A percentile compares a stretch with the other conserved stretches of the same genome.
These are phyloP conservation scores for Grosmannia clavigera DNA, from an alignment of 2,329 filamentous ascomycete genomes.

Conservation along the genomic window DNA sequence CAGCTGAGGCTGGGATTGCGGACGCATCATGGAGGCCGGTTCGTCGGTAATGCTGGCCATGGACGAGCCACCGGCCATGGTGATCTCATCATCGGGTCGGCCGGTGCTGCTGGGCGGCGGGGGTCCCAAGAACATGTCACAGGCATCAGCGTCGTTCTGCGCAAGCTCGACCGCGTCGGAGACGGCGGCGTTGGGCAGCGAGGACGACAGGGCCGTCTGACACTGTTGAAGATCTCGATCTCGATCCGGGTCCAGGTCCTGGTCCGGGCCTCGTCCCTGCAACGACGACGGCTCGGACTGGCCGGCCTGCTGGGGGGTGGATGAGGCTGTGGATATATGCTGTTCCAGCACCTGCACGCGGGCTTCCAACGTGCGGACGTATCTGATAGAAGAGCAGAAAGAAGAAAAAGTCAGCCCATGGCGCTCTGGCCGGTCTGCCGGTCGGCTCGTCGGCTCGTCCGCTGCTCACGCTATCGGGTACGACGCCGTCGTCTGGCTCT, in stretches of 20 bases:
- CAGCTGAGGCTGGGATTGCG: not conserved
- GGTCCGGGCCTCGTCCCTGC: not conserved
- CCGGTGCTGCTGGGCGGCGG: not conserved
- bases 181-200: no score
- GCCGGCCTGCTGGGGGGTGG: no score
- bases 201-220: not conserved
- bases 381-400: not conserved
- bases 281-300: no score
- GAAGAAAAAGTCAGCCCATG: not conserved
- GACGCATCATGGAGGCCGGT: not conserved
- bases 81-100: not conserved
- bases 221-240: not conserved
- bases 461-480: conserved; percentile 25
- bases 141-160: not conserved
- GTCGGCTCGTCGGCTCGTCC: not conserved
- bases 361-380: conserved; percentile 4
- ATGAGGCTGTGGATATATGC: not conserved
- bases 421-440: not conserved
- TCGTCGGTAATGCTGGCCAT: not conserved
- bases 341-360: conserved; percentile 1
- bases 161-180: no score
- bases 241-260: not conserved
- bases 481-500: conserved; percentile 22
- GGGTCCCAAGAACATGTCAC: not conserved
- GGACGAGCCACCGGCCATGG: not conserved